Evolutionary conservation across 2,329 filamentous ascomycete genomes (phyloP), one percentile per base, ranked within the genome.

Genomic region (Leptographium procerum): DNA sequence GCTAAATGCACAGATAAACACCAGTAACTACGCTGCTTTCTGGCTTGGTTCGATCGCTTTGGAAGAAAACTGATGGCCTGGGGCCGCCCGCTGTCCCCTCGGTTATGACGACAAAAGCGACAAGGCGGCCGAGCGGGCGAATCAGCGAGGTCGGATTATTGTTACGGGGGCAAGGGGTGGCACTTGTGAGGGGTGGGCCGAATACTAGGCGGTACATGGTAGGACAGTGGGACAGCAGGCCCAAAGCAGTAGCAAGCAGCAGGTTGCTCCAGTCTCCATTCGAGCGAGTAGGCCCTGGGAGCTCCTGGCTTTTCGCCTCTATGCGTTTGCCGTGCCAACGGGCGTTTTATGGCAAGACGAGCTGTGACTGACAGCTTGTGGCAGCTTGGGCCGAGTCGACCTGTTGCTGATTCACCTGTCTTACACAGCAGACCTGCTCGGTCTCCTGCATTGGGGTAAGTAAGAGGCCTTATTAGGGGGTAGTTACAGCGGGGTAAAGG

Each of bases 71-170:
- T 43, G 43, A 22, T 28, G 36, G 54, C 36, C 48, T 55, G 58
- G 55, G 50, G 55, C 55, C 57, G 60, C 51, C 58, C 52, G 16
- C 57, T 57, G 48, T 52, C 61, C 58, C 58, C 63, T 66, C 65
- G 65, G 65, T 64, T 67, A 67, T 67, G 65, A 67, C 65, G 65
- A 65, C 60, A 61, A 62, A 40, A 55, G 54, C 13, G 16, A 36
- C 54, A 58, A 57, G 60, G 62, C 64, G 64, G 64, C 58, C 60
- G 59, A 62, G 47, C 61, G 62, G 63, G 55, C 65, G 62, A 66
- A 66, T 66, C 65, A 66, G 63, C 57, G 34, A 47, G 19, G n/a
- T 55, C 61, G 61, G 62, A 66, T 66, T 66, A 66, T 65, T 63
- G 57, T 60, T 60, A 48, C 52, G 57, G 50, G 43, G 45, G 28